Conservation (phyloP, 306 rosid genomes). For the Begonia masoniana region DNA sequence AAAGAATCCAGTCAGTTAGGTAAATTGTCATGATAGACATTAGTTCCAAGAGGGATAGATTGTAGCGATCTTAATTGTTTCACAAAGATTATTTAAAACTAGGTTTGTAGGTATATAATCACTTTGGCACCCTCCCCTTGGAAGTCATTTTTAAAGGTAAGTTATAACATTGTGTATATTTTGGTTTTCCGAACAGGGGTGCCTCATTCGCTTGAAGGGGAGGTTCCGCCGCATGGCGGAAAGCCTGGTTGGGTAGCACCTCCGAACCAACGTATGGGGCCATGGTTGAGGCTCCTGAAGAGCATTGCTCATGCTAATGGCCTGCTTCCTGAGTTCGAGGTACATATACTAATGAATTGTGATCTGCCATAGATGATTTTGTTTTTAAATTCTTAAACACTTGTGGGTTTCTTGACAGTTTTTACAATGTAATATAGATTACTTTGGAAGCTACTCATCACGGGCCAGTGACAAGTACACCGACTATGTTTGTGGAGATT, state of each 20-base stretch:
- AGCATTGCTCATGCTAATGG: constrained; percentile 52
- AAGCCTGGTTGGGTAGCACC: constrained; percentile 89
- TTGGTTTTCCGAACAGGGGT: constrained; percentile 34
- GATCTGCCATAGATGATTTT: too few relatives aligned
- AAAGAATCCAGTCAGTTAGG: too few relatives aligned
- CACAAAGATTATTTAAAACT: neutral
- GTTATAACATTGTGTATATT: neutral
- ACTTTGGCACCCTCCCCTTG: neutral
- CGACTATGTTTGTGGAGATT: constrained; percentile 84
- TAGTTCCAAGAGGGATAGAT: too few relatives aligned
- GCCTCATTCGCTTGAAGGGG: constrained; percentile 82
- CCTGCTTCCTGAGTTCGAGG: constrained; percentile 92
- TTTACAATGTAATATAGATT: constrained; percentile 29
- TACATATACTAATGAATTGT: constrained; percentile 2
- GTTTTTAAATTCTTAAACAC: neutral
- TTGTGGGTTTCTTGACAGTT: neutral
- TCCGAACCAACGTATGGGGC: constrained; percentile 72
- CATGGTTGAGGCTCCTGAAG: constrained; percentile 76
- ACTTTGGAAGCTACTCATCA: constrained; percentile 97
- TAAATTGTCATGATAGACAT: too few relatives aligned
- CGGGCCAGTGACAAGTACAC: constrained; percentile 71
- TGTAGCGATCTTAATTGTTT: neutral
- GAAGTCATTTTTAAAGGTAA: too few relatives aligned
- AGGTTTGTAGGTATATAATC: too few relatives aligned
- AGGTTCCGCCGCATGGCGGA: constrained; percentile 88